Evolutionary conservation across 352 stramenopile genomes (phyloP).

Genomic region (Plasmopara halstedii): DNA sequence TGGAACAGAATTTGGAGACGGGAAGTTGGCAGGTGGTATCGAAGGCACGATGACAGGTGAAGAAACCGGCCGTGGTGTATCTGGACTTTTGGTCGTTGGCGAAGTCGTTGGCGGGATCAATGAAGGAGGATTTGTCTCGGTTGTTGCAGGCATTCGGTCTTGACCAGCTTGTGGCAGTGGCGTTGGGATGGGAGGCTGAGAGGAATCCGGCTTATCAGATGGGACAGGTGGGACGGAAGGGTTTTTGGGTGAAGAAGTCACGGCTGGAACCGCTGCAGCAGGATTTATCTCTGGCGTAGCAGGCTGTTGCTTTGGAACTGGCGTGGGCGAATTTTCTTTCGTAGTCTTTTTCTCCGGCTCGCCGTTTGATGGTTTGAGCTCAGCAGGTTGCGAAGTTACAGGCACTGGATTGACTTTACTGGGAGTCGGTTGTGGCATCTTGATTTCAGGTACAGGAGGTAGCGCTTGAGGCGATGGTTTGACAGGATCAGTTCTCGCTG

Average conservation of each 20-base stretch:
- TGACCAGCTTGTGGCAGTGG: neutral
- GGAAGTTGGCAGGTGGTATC: neutral
- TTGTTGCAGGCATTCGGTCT: neutral
- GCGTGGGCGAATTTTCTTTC: constrained; percentile 1
- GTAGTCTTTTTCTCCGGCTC: constrained; percentile 9
- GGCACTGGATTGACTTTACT: constrained; percentile 5
- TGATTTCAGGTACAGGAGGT: constrained; percentile 6
- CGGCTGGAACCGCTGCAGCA: too few species aligned
- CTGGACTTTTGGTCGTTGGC: neutral
- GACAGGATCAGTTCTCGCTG: constrained; percentile 1
- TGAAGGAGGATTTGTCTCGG: neutral
- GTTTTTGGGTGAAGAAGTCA: too few species aligned
- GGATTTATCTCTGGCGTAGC: too few species aligned
- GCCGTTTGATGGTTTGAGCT: constrained; percentile 3
- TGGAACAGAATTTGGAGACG: neutral
- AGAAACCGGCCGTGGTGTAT: neutral
- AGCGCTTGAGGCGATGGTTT: constrained; percentile 5
- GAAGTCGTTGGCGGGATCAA: neutral
- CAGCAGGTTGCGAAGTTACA: neutral
- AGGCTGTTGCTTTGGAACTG: neutral
- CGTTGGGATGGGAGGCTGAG: neutral
- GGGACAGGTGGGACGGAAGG: too few species aligned
- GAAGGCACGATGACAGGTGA: neutral
- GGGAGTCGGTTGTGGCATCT: constrained; percentile 5
- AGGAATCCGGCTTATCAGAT: too few species aligned